Conservation (phyloP, 176 grass and related monocot species). For the Cenchrus purpureus region DNA sequence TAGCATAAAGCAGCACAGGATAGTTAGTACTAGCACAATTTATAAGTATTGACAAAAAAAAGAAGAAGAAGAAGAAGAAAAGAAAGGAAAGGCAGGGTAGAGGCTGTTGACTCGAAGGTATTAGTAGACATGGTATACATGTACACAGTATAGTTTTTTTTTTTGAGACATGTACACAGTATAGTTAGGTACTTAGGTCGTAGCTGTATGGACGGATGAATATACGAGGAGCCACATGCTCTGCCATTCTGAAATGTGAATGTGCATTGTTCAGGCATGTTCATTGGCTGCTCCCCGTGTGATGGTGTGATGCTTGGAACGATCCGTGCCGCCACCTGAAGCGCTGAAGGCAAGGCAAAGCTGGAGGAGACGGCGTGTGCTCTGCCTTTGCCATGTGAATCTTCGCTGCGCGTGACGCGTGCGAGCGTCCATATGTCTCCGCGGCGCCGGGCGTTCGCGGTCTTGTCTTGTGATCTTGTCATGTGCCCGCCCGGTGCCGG, state of each 20-base stretch:
- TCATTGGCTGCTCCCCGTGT: background rate
- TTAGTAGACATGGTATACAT: constrained; percentile 42
- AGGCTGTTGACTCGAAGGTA: constrained; percentile 23
- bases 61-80: background rate
- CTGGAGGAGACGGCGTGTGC: background rate
- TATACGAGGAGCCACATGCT: constrained; percentile 39
- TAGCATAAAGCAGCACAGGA: constrained; percentile 71
- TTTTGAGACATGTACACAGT: constrained; percentile 45
- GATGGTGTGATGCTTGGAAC: background rate
- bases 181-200: constrained; percentile 32
- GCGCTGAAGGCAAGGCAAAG: background rate
- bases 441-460: background rate
- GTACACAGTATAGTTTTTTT: constrained; percentile 21
- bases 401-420: background rate
- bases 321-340: background rate
- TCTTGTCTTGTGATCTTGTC: background rate
- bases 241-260: constrained; percentile 37
- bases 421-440: background rate
- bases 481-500: background rate
- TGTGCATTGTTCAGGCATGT: background rate
- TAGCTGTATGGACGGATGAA: background rate
- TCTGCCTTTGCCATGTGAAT: background rate
- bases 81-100: constrained; percentile 28
- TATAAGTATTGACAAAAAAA: constrained; percentile 42
- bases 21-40: constrained; percentile 48